A percentile compares a stretch with the other conserved stretches of the same genome.
Evolutionary conservation across 768 basidiomycete species (phyloP).

Genomic region (Macrolepiota fuliginosa): DNA sequence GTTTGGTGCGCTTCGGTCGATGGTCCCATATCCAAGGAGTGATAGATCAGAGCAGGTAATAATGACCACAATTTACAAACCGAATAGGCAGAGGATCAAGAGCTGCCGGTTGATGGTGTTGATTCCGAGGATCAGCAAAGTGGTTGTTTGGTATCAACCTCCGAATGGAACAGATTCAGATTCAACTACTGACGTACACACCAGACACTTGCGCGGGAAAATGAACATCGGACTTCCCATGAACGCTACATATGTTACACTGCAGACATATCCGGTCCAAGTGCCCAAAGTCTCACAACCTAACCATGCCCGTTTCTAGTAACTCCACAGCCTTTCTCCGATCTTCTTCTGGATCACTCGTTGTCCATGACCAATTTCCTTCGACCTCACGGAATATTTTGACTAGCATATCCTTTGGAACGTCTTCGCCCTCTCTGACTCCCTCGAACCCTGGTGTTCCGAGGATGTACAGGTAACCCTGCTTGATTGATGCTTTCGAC

Average conservation of each 20-base stretch:
- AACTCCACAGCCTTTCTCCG: conserved; percentile 15
- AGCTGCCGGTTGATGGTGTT: too few species aligned
- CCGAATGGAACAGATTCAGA: neutral
- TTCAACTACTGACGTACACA: neutral
- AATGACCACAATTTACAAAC: too few species aligned
- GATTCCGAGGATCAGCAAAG: neutral
- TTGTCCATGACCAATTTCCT: conserved; percentile 25
- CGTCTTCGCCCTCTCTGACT: conserved; percentile 22
- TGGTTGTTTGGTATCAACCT: neutral
- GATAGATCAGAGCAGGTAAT: too few species aligned
- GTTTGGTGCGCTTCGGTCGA: neutral
- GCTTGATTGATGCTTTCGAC: conserved; percentile 17
- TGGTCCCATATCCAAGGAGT: too few species aligned
- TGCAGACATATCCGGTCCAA: neutral
- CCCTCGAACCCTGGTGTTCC: conserved; percentile 23
- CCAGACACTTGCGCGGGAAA: neutral
- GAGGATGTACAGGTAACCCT: conserved; percentile 21
- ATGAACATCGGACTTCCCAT: too few species aligned
- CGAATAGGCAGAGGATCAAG: too few species aligned
- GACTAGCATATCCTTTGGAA: conserved; percentile 20
- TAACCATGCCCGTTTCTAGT: neutral
- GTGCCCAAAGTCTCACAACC: neutral
- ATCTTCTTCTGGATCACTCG: conserved; percentile 23
- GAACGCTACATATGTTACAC: neutral
- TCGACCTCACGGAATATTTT: conserved; percentile 18